Conservation (phyloP, 2,329 filamentous ascomycete genomes). For the Rasamsonia emersonii region DNA sequence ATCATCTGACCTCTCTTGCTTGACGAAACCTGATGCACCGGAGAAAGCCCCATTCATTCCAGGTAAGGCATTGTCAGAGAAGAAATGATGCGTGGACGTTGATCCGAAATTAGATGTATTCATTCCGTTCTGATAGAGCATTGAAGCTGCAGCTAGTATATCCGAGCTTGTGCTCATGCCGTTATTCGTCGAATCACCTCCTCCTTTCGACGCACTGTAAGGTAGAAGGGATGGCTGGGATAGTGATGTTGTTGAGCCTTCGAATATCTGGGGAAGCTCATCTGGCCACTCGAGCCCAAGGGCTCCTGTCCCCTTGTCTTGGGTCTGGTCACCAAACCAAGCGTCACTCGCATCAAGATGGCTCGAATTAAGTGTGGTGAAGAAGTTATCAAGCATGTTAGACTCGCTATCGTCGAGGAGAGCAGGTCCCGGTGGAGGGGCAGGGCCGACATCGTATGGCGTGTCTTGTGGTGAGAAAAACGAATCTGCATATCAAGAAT, state of each 20-base stretch:
- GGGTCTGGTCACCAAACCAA: conserved; percentile 21
- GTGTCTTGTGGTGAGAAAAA: conserved; percentile 27
- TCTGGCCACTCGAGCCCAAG: conserved; percentile 30
- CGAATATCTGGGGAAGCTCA: conserved; percentile 55
- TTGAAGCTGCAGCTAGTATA: conserved; percentile 50
- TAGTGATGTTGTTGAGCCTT: conserved; percentile 57
- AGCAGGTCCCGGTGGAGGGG: conserved; percentile 55
- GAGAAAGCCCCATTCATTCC: conserved; percentile 14
- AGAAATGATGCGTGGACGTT: conserved; percentile 21
- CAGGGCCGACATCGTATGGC: conserved; percentile 45
- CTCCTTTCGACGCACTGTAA: conserved; percentile 18
- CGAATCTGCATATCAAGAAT: too few species aligned
- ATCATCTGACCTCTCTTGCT: conserved; percentile 11
- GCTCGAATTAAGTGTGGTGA: conserved; percentile 33
- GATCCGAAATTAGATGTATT: conserved; percentile 22
- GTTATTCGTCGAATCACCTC: conserved; percentile 15
- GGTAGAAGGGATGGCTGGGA: conserved; percentile 41
- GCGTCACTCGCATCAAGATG: conserved; percentile 30
- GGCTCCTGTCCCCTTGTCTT: conserved; percentile 19
- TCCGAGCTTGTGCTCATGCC: conserved; percentile 33
- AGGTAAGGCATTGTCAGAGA: conserved; percentile 15
- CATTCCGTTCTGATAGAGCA: conserved; percentile 32
- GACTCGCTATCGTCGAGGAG: conserved; percentile 53
- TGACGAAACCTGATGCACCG: conserved; percentile 12
- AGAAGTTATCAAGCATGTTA: conserved; percentile 46